Base-by-base conservation (phyloP, 202 grass and related monocot species). In the Musa balbisiana region DNA sequence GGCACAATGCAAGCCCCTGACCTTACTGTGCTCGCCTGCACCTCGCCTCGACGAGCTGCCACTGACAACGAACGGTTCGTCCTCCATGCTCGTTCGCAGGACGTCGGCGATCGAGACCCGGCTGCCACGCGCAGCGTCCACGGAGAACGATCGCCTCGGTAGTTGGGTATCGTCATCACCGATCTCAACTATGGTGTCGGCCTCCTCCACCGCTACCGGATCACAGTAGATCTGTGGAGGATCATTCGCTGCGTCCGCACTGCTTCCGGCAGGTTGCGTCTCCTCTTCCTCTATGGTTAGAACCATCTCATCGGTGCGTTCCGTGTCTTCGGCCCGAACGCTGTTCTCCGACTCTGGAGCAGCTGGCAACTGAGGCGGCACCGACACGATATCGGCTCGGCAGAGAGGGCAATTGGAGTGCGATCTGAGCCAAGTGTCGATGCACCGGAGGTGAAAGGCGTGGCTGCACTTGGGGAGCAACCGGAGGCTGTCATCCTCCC, bases 351-450 rank as follows among this genome's bases (percentile, higher is more conserved):
- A 74, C 49, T 85, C 82, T 56, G 60, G 65, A 12, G 80, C 9
- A 71, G 80, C 50, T 3, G 64, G 73, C 67, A 64, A 79, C 12
- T 55, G 81, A 6, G 77, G 86, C 65, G 78, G n/a, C 0, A 70
- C 71, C 8, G 83, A 86, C 1, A 87, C 50, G 64, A 99, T 95
- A 68, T 89, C 87, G 77, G 89, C 88, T 62, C 95, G 95, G 83
- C 95, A 99, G 78, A 99, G 91, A 3, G 91, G 91, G 82, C 91
- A 95, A 52, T 90, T 99, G 69, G 91, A 95, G 78, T 76, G 75
- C 19, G 71, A 15, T 55, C 62, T 51, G 13, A 81, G 49, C 78
- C 74, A 73, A 8, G 62, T 68, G 52, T 59, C 78, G 84, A 69
- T 74, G 52, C 52, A 63, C 51, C 53, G 17, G 75, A 67, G 75